Percentiles rank a stretch among this genome's conserved stretches.
These are phyloP conservation scores for Sporothrix phasma DNA, from an alignment of 2,329 filamentous ascomycete genomes.

Conservation along the genomic window DNA sequence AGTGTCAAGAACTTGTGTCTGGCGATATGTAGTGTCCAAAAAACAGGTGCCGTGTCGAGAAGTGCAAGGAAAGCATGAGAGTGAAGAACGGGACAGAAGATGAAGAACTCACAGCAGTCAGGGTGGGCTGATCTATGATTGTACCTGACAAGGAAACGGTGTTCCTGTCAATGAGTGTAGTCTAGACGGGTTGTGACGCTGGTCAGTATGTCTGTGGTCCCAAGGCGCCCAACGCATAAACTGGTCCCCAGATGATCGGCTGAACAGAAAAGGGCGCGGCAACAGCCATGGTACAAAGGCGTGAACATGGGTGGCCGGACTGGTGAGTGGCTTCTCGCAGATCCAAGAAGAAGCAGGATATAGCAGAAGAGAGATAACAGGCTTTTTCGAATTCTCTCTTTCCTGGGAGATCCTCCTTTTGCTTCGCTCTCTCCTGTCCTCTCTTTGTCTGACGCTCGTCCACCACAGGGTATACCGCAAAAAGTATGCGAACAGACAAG, in stretches of 20 bases:
- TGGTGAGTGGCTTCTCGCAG: constrained; percentile 1
- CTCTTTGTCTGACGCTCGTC: neutral
- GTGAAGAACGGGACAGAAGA: neutral
- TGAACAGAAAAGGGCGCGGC: constrained; percentile 10
- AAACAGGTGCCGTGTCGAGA: neutral
- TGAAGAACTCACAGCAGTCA: constrained; percentile 37
- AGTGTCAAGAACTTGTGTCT: neutral
- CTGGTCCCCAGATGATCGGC: constrained; percentile 25
- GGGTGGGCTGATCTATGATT: constrained; percentile 41
- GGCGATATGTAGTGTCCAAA: neutral
- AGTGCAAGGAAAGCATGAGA: neutral
- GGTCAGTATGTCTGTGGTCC: constrained; percentile 19
- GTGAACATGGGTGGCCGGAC: constrained; percentile 7
- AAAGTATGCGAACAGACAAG: constrained; percentile 7
- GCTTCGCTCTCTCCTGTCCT: neutral
- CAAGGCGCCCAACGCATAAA: constrained; percentile 20
- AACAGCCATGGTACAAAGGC: neutral
- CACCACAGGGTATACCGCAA: constrained; percentile 8
- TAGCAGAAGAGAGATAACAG: neutral
- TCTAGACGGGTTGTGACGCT: constrained; percentile 18
- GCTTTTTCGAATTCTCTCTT: neutral
- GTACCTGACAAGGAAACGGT: constrained; percentile 43
- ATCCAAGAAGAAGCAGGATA: neutral
- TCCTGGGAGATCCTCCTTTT: neutral
- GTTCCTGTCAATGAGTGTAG: constrained; percentile 40